Evolutionary conservation across 106 monocot genomes (phyloP), one percentile per base, ranked within the genome.

Genomic region (Narthecium ossifragum): DNA sequence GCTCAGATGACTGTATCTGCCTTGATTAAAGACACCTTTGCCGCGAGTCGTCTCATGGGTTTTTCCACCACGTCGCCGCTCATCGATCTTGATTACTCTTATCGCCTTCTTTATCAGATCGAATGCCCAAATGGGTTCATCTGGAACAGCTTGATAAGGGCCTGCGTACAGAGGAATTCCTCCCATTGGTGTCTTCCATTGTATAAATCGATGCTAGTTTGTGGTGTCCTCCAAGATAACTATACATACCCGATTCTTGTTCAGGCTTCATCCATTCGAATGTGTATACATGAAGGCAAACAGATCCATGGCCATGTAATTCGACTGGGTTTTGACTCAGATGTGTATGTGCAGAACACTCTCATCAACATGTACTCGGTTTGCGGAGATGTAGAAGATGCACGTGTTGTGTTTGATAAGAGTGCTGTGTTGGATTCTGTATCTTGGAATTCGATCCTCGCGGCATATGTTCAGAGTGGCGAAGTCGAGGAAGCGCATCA

Each of bases 401-500:
- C 90, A 3, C 78, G 84, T 22, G 10, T 31, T 15, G 20, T 87
- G 76, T 98, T 98, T 32, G 79, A 93, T 56, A 41, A 11, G 52
- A 80, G 84, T 65, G 69, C 70, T 32, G 59, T 77, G 14, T 21
- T 62, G 62, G 93, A 88, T 73, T 63, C 60, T 29, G 88, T 88
- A 39, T 77, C 88, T 13, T 93, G 93, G 93, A 93, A 93, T 27
- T 74, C 93, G 28, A 83, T 93, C 18, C 63, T 93, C 32, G 69
- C 88, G 1, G 82, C 70, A 0, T 88, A 85, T 28, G 74, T 94
- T 29, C 66, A 73, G 41, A 41, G 15, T 17, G 89, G 78, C 6
- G 76, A 83, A 57, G 61, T 79, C 8, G 68, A 90, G 21, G 58
- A 68, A 6, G 77, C 94, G 0, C 51, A 65, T 13, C 8, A 8